Conservation (phyloP, 1,284 basidiomycete genomes). For the Boletellus deceptivus region DNA sequence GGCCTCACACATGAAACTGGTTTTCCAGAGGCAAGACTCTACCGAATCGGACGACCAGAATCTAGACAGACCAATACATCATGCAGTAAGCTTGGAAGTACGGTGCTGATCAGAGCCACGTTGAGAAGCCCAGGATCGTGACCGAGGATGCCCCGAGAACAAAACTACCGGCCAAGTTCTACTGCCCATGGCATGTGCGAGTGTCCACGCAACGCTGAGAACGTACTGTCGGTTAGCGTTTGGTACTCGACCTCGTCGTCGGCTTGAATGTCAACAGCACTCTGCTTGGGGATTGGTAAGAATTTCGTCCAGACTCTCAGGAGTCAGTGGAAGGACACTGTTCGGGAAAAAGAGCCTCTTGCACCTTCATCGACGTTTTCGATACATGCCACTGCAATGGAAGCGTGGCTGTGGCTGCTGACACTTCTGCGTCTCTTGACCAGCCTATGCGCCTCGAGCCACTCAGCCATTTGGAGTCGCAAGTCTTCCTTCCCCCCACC, state of each 20-base stretch:
- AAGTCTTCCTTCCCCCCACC: conserved; percentile 21
- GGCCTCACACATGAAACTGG: too few relatives aligned
- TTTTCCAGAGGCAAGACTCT: not conserved
- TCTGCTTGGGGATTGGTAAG: too few relatives aligned
- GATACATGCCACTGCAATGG: too few relatives aligned
- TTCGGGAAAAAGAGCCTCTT: not conserved
- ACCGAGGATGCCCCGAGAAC: not conserved
- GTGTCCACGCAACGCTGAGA: too few relatives aligned
- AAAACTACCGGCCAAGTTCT: not conserved
- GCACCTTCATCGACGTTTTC: too few relatives aligned
- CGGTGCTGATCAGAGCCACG: not conserved
- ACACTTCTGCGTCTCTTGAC: conserved; percentile 30
- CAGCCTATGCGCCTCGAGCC: conserved; percentile 25
- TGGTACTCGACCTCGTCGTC: too few relatives aligned
- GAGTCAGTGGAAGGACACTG: too few relatives aligned
- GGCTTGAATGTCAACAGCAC: too few relatives aligned
- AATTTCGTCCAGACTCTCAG: too few relatives aligned
- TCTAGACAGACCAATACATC: not conserved
- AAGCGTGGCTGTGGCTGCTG: conserved; percentile 28
- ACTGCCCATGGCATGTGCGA: too few relatives aligned
- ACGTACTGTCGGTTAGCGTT: too few relatives aligned
- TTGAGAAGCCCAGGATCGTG: not conserved
- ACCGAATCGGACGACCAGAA: not conserved
- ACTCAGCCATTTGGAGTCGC: conserved; percentile 27
- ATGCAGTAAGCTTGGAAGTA: too few relatives aligned